These are phyloP conservation scores for Alternaria sp. DNA, from an alignment of 2,329 filamentous ascomycete species.

Conservation along the genomic window DNA sequence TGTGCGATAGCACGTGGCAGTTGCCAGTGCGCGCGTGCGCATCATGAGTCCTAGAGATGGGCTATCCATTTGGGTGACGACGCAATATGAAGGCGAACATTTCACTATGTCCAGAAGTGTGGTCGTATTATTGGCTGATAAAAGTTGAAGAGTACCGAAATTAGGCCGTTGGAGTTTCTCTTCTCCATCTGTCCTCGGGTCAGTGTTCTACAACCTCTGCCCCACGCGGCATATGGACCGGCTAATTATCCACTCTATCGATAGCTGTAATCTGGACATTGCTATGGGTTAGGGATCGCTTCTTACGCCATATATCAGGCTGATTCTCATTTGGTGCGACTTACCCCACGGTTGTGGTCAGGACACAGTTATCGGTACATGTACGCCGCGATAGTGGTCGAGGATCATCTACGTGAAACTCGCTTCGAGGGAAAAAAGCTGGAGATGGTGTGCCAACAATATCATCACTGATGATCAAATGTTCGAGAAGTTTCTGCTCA, in stretches of 20 bases:
- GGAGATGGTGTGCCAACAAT: conserved; percentile 17
- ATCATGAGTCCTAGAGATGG: background rate
- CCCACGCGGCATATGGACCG: background rate
- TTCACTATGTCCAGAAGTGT: background rate
- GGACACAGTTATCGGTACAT: conserved; percentile 2
- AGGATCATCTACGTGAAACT: conserved; percentile 14
- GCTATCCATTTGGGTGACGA: background rate
- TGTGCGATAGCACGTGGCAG: background rate
- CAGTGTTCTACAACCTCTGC: background rate
- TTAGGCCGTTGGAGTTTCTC: background rate
- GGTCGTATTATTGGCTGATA: background rate
- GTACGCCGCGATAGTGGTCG: conserved; percentile 5
- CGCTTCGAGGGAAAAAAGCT: conserved; percentile 12
- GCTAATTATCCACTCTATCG: conserved; percentile 1
- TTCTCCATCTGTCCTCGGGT: background rate
- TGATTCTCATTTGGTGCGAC: background rate
- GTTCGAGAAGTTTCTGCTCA: conserved; percentile 9
- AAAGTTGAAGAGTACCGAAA: background rate
- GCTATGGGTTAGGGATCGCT: background rate
- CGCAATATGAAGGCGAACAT: background rate
- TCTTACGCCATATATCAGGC: conserved; percentile 1
- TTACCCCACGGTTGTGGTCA: conserved; percentile 1
- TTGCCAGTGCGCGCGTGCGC: conserved; percentile 1
- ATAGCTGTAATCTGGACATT: conserved; percentile 1
- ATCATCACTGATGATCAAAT: conserved; percentile 2